A percentile compares a stretch with the other conserved stretches of the same genome.
phyloP scores from a whole-genome alignment of 1,139 yeast species.

The Zygoascus sp. region DNA sequence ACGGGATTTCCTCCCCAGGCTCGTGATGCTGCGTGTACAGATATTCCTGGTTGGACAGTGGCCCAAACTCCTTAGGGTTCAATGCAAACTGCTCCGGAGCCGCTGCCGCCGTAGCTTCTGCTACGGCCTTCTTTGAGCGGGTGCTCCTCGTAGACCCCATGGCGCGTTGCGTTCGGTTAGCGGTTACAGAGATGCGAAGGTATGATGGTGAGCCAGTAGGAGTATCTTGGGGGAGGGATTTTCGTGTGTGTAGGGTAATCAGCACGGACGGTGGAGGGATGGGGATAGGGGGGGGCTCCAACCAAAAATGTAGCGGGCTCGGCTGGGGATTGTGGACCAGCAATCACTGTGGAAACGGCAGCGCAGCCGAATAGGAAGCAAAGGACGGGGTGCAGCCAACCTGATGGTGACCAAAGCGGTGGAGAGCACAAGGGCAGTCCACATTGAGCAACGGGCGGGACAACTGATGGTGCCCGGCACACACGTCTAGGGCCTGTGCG shows the following conservation, averaged over 20 bases:
- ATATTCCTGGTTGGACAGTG: slow-evolving; percentile 32
- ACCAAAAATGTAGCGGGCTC: neutral
- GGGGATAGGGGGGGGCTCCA: no score
- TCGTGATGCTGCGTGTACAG: slow-evolving; percentile 37
- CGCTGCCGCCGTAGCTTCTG: neutral
- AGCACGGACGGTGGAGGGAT: no score
- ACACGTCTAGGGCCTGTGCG: no score
- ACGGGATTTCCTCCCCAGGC: slow-evolving; percentile 26
- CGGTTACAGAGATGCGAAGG: neutral
- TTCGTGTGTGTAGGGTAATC: slow-evolving; percentile 6
- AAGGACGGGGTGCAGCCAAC: no score
- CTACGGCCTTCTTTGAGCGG: slow-evolving; percentile 4
- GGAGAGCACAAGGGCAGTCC: no score
- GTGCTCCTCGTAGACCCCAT: slow-evolving; percentile 5
- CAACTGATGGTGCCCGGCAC: no score
- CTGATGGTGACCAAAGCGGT: no score
- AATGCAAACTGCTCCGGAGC: slow-evolving; percentile 8
- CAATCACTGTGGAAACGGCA: no score
- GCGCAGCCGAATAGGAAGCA: no score
- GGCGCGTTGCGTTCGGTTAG: no score
- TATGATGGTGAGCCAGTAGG: slow-evolving; percentile 1
- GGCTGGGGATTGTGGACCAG: no score
- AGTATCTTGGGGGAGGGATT: neutral
- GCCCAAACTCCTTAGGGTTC: slow-evolving; percentile 27
- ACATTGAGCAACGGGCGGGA: no score